Percentiles rank a stretch among this genome's conserved stretches.
These are phyloP conservation scores for Euphorbia tirucalli DNA, from an alignment of 345 rosid genomes.

Conservation along the genomic window DNA sequence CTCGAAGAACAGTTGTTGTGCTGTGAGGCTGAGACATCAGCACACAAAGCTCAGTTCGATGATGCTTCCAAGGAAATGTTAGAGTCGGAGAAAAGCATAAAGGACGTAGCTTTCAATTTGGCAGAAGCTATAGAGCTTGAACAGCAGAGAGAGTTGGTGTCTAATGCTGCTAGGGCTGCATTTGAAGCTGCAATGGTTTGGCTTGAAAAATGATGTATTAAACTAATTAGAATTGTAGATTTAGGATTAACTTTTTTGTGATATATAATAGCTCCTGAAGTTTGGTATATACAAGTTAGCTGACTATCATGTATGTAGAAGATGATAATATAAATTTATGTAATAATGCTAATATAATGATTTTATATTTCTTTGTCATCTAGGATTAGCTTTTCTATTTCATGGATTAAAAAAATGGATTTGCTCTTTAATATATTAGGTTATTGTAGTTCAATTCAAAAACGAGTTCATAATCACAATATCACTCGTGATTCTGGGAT, in stretches of 20 bases:
- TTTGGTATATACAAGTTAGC: too few relatives aligned
- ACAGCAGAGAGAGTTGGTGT: slow-evolving; percentile 18
- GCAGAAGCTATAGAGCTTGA: slow-evolving; percentile 16
- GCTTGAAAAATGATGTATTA: not conserved
- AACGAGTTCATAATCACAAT: too few relatives aligned
- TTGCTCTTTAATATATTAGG: too few relatives aligned
- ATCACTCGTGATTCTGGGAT: too few relatives aligned
- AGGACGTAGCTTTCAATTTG: slow-evolving; percentile 21
- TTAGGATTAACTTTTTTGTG: not conserved
- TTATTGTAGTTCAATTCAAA: too few relatives aligned
- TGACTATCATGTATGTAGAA: too few relatives aligned
- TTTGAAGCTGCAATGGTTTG: slow-evolving; percentile 25
- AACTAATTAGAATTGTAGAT: not conserved
- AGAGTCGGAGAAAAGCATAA: slow-evolving; percentile 29
- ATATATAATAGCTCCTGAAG: too few relatives aligned
- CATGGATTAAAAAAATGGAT: too few relatives aligned
- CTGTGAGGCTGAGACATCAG: slow-evolving; percentile 39
- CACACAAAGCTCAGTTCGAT: slow-evolving; percentile 12
- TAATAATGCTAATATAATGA: too few relatives aligned
- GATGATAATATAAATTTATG: too few relatives aligned
- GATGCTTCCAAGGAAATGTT: slow-evolving; percentile 23
- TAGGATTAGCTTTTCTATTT: too few relatives aligned
- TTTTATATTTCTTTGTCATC: too few relatives aligned
- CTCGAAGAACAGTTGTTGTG: slow-evolving; percentile 28
- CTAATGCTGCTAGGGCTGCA: slow-evolving; percentile 23